Conservation (phyloP, 2,329 filamentous ascomycete species). For the Ascochyta lentis region DNA sequence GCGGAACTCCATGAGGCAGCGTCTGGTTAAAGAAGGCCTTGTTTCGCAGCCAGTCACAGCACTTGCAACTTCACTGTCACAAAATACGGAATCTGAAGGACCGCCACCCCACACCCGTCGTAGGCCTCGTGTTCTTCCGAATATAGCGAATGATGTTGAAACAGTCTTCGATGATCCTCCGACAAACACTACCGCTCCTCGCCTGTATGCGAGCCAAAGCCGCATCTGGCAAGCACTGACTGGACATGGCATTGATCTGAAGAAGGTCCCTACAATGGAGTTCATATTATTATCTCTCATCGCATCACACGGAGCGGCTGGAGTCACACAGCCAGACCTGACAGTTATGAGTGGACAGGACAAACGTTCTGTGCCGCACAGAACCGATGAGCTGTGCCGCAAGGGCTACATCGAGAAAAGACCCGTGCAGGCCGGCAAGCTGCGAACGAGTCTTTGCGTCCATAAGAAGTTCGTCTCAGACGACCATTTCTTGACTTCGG, state of each 20-base stretch:
- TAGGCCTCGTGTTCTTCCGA: slow-evolving; percentile 22
- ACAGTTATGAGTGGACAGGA: slow-evolving; percentile 65
- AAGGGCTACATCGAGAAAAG: slow-evolving; percentile 69
- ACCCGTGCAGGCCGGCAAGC: slow-evolving; percentile 48
- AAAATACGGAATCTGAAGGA: background rate
- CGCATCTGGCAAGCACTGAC: slow-evolving; percentile 66
- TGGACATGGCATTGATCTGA: slow-evolving; percentile 64
- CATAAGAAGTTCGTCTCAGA: slow-evolving; percentile 58
- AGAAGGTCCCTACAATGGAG: slow-evolving; percentile 60
- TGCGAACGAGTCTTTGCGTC: slow-evolving; percentile 63
- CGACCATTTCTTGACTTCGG: slow-evolving; percentile 34
- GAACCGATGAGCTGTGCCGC: slow-evolving; percentile 62
- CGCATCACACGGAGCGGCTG: slow-evolving; percentile 59
- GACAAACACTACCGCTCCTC: slow-evolving; percentile 29
- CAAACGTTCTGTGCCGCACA: slow-evolving; percentile 68
- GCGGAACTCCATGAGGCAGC: slow-evolving; percentile 28
- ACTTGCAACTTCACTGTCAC: background rate
- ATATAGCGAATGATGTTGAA: slow-evolving; percentile 2
- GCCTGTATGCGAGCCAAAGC: slow-evolving; percentile 58
- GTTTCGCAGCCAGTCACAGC: background rate
- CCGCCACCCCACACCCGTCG: background rate
- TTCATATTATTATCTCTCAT: slow-evolving; percentile 66
- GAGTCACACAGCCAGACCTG: slow-evolving; percentile 65
- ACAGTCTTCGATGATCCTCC: slow-evolving; percentile 39
- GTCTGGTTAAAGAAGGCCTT: slow-evolving; percentile 20